Conservation (phyloP, 257 asterid species). For the Solanum virginianum region DNA sequence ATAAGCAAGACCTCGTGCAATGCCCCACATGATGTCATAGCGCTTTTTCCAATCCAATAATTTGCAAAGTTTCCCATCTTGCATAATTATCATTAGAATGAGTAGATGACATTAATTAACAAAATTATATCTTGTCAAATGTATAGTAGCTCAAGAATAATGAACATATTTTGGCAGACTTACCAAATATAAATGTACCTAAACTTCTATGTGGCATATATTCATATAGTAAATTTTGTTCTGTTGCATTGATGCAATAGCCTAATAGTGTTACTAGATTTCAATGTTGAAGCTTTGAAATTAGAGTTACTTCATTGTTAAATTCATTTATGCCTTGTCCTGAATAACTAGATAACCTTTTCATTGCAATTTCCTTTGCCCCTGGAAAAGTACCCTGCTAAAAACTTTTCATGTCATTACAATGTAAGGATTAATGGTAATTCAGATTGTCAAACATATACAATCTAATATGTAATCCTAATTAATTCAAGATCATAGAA, state of each 20-base stretch:
- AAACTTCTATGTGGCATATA: background rate
- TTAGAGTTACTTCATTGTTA: constrained; percentile 2
- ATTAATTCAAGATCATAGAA: too few species aligned
- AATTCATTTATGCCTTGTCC: constrained; percentile 19
- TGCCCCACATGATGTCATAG: background rate
- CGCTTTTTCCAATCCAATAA: background rate
- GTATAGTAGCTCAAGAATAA: background rate
- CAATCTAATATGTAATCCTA: too few species aligned
- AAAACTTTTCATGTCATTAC: background rate
- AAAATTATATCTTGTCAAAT: too few species aligned
- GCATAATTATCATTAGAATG: background rate
- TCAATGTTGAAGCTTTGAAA: background rate
- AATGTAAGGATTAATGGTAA: background rate
- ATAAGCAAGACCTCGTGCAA: background rate
- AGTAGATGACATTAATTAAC: background rate
- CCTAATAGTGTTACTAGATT: background rate
- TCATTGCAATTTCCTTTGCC: constrained; percentile 12
- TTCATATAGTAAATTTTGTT: constrained; percentile 2
- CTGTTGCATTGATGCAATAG: constrained; percentile 8
- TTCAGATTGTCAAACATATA: too few species aligned
- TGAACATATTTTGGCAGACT: background rate
- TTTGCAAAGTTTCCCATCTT: background rate
- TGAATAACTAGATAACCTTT: constrained; percentile 11
- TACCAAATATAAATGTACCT: constrained; percentile 7
- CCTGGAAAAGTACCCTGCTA: constrained; percentile 9